Conservation (phyloP, 2,329 filamentous ascomycete genomes). For the Arthrinium phaeospermum region DNA sequence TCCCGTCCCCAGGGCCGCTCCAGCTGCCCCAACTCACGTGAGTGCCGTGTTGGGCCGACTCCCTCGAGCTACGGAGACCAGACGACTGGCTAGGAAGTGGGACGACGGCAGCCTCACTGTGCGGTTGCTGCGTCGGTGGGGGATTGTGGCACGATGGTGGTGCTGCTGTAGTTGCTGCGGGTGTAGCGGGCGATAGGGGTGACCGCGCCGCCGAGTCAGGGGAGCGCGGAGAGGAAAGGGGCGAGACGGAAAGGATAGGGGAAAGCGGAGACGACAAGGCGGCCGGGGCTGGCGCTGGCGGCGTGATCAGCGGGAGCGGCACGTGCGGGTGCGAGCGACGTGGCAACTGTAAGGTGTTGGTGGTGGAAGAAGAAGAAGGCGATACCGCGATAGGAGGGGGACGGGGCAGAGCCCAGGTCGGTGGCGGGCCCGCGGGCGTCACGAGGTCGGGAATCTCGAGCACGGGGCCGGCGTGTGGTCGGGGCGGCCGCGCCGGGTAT, state of each 20-base stretch:
- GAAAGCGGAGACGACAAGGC: constrained; percentile 15
- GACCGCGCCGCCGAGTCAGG: constrained; percentile 21
- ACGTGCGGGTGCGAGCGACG: background rate
- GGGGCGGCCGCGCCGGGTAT: constrained; percentile 42
- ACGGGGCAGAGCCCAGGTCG: constrained; percentile 48
- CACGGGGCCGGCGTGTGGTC: constrained; percentile 41
- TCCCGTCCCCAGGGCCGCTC: constrained; percentile 31
- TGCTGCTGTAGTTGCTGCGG: background rate
- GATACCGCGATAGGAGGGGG: constrained; percentile 29
- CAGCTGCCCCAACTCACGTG: constrained; percentile 44
- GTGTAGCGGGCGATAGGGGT: background rate
- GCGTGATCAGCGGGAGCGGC: background rate
- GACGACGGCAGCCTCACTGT: constrained; percentile 22
- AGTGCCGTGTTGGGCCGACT: constrained; percentile 28
- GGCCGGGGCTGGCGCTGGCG: background rate
- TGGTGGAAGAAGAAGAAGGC: background rate
- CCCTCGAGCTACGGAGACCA: background rate
- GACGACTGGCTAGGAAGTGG: constrained; percentile 23
- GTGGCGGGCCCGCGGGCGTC: constrained; percentile 48
- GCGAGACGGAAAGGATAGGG: constrained; percentile 30
- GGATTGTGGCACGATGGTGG: constrained; percentile 21
- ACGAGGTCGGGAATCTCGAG: constrained; percentile 44
- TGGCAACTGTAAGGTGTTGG: constrained; percentile 11
- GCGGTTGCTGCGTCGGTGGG: background rate
- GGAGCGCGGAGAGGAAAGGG: constrained; percentile 30